These are phyloP conservation scores for Ambrosia artemisiifolia DNA, from an alignment of 129 eudicot genomes.

Conservation along the genomic window DNA sequence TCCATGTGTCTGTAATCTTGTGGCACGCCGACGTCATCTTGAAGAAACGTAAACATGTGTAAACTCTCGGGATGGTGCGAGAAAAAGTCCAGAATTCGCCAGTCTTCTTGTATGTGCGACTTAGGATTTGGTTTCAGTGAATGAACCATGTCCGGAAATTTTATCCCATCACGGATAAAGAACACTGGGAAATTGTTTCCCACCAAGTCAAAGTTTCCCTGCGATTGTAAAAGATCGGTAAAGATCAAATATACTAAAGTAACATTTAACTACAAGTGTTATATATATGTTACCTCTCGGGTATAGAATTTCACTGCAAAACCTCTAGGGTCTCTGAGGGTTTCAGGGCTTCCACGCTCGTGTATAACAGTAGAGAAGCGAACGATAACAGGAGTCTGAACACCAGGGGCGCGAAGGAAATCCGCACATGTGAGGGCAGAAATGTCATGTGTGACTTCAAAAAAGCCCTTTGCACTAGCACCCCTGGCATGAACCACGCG, in stretches of 20 bases:
- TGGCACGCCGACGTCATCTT: constrained; percentile 68
- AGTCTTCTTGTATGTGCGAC: constrained; percentile 77
- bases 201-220: constrained; percentile 84
- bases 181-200: constrained; percentile 89
- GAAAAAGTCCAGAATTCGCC: constrained; percentile 17
- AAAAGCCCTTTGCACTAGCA: constrained; percentile 1
- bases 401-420: constrained; percentile 81
- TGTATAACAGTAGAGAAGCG: constrained; percentile 89
- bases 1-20: constrained; percentile 81
- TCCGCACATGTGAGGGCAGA: constrained; percentile 78
- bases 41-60: constrained; percentile 71
- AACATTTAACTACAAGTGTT: background rate
- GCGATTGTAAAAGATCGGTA: background rate
- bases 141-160: constrained; percentile 82
- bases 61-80: constrained; percentile 38
- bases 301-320: constrained; percentile 86
- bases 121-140: constrained; percentile 84
- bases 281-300: constrained; percentile 51
- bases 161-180: constrained; percentile 73
- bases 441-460: constrained; percentile 39
- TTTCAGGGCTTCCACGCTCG: constrained; percentile 87
- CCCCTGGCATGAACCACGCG: constrained; percentile 94
- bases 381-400: constrained; percentile 80
- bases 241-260: background rate
- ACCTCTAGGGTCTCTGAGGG: constrained; percentile 80